Conservation (phyloP, 2,329 filamentous ascomycete species). For the Penicillium glabrum region DNA sequence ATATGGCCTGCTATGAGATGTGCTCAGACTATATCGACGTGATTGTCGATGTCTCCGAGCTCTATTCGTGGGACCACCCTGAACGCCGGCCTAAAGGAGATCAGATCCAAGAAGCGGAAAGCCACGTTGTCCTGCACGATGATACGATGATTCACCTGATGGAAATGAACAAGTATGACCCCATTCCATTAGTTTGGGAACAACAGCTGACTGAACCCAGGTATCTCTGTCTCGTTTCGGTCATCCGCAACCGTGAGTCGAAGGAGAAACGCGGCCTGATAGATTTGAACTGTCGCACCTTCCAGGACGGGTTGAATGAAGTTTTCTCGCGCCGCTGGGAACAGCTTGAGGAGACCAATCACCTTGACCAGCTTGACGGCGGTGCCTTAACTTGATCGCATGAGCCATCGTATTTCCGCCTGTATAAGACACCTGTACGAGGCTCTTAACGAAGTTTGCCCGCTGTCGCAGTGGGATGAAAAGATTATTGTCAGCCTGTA, state of each 20-base stretch:
- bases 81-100: conserved; percentile 42
- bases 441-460: neutral
- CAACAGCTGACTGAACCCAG: conserved; percentile 35
- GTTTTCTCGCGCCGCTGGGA: conserved; percentile 58
- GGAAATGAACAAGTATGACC: conserved; percentile 65
- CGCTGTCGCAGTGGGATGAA: neutral
- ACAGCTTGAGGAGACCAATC: conserved; percentile 28
- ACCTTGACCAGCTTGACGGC: neutral
- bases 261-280: conserved; percentile 64
- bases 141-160: conserved; percentile 63
- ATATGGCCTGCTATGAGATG: conserved; percentile 96
- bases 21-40: conserved; percentile 99
- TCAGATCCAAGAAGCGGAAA: conserved; percentile 58
- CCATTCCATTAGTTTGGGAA: neutral
- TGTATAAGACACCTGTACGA: neutral
- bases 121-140: conserved; percentile 62
- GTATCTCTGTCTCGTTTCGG: conserved; percentile 63
- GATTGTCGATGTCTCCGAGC: conserved; percentile 93
- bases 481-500: neutral
- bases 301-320: conserved; percentile 62
- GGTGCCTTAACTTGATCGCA: neutral
- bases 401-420: neutral
- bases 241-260: conserved; percentile 65
- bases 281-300: conserved; percentile 65
- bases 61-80: conserved; percentile 74